Conservation (phyloP, 2,329 filamentous ascomycete species). For the Claviceps arundinis region DNA sequence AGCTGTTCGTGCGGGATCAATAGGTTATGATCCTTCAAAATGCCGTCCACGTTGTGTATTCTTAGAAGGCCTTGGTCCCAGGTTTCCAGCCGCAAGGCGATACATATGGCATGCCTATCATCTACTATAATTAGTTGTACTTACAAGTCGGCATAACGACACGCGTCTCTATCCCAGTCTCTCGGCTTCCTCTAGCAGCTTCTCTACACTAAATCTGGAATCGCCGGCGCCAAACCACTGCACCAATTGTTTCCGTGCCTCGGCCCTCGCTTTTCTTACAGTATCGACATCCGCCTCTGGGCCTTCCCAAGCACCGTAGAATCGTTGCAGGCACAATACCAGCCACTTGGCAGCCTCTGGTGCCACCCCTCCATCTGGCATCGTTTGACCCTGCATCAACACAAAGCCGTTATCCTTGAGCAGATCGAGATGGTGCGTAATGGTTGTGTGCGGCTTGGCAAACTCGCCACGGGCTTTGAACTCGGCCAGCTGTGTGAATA, state of each 20-base stretch:
- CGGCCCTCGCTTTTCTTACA: constrained; percentile 40
- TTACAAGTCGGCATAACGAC: not conserved
- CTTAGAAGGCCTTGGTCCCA: too few species aligned
- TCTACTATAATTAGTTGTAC: not conserved
- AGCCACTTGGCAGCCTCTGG: constrained; percentile 80
- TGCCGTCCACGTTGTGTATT: too few species aligned
- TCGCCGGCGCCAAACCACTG: constrained; percentile 76
- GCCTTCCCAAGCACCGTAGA: constrained; percentile 60
- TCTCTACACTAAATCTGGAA: constrained; percentile 65
- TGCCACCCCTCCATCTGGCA: constrained; percentile 61
- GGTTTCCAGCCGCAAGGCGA: too few species aligned
- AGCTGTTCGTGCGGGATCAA: too few species aligned
- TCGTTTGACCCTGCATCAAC: constrained; percentile 70
- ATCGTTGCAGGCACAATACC: constrained; percentile 84
- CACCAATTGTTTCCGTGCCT: constrained; percentile 56
- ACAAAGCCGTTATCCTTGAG: constrained; percentile 63
- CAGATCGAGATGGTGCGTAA: constrained; percentile 83
- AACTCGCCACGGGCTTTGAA: constrained; percentile 86
- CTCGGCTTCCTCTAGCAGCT: constrained; percentile 80
- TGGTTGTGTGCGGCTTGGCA: constrained; percentile 80
- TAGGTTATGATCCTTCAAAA: too few species aligned
- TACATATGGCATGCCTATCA: not conserved
- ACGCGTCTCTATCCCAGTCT: constrained; percentile 42
- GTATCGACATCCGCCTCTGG: constrained; percentile 21
- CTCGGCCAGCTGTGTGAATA: constrained; percentile 89